Percentiles rank a stretch among this genome's conserved stretches.
Conservation (phyloP, 2,329 filamentous ascomycete genomes). For the Colletotrichum horii region DNA sequence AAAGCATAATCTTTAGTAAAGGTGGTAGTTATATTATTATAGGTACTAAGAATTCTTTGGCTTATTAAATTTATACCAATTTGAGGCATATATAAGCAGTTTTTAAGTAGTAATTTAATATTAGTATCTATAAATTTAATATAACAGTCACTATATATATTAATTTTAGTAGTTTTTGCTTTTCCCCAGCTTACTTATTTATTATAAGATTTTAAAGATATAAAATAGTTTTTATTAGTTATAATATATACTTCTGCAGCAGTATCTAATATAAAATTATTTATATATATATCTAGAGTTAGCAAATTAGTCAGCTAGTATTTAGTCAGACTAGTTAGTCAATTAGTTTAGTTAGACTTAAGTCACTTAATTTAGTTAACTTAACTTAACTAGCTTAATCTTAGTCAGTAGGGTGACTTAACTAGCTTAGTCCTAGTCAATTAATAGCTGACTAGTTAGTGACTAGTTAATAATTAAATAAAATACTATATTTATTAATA, state of each 20-base stretch:
- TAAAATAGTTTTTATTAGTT: neutral
- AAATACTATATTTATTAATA: too few species aligned
- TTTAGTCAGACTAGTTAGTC: too few species aligned
- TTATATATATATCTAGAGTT: neutral
- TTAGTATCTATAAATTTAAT: neutral
- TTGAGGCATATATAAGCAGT: neutral
- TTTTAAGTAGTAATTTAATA: neutral
- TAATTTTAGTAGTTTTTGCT: neutral
- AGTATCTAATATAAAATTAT: neutral
- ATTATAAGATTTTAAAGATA: neutral
- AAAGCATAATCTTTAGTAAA: neutral
- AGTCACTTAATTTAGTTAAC: too few species aligned
- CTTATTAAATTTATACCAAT: neutral
- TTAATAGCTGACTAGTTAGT: too few species aligned
- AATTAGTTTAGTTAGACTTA: too few species aligned
- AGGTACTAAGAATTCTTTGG: neutral
- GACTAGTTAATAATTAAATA: too few species aligned
- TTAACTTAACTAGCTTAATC: too few species aligned
- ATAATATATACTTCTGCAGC: neutral
- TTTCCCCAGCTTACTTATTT: neutral
- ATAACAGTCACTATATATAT: neutral
- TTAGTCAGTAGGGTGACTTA: too few species aligned
- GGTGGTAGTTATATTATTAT: neutral
- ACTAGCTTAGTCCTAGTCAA: too few species aligned
- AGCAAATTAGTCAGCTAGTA: too few species aligned